A percentile compares a stretch with the other conserved stretches of the same genome.
phyloP scores from a whole-genome alignment of 2,329 filamentous ascomycete species.

The Monosporascus sp. region DNA sequence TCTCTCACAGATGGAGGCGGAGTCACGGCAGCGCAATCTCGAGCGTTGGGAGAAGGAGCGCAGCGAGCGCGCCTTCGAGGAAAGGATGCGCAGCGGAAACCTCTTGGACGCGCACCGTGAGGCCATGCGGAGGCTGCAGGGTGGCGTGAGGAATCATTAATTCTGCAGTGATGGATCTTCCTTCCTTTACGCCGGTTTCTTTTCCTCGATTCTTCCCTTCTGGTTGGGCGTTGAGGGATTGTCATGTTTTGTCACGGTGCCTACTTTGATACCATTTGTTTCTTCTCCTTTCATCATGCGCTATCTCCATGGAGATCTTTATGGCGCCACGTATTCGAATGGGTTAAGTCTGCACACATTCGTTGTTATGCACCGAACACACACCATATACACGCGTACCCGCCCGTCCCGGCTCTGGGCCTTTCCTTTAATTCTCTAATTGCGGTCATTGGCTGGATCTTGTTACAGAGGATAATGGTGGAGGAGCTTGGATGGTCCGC shows the following conservation, averaged over 20 bases:
- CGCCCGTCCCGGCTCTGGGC: too few species aligned
- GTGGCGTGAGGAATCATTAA: constrained; percentile 29
- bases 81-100: constrained; percentile 69
- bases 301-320: neutral
- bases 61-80: constrained; percentile 61
- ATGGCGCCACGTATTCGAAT: neutral
- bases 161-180: neutral
- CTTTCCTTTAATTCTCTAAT: neutral
- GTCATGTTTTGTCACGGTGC: neutral
- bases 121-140: constrained; percentile 75
- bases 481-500: too few species aligned
- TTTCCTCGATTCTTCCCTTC: neutral
- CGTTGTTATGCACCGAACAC: neutral
- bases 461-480: neutral
- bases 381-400: too few species aligned
- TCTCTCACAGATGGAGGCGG: constrained; percentile 58
- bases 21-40: constrained; percentile 53
- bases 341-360: neutral
- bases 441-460: neutral
- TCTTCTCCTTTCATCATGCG: neutral
- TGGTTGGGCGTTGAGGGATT: neutral
- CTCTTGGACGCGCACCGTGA: constrained; percentile 74
- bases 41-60: constrained; percentile 53
- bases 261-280: neutral
- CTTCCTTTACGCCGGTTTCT: neutral